phyloP scores from a whole-genome alignment of 1,284 basidiomycete species.

The Vanrija pseudolonga region DNA sequence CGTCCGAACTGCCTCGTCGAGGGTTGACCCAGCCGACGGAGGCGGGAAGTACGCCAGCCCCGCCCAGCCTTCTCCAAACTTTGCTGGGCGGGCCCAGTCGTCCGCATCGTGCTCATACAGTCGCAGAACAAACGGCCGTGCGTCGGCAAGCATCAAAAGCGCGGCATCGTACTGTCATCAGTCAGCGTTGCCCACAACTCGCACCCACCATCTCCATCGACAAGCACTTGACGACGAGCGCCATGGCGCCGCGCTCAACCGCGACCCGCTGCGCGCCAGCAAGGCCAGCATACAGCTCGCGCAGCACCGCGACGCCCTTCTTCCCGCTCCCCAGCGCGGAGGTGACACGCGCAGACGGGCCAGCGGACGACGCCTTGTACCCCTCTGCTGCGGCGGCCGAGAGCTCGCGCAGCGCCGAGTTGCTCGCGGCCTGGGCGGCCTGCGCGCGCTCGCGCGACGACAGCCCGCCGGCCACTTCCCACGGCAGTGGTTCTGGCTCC shows the following conservation, averaged over 20 bases:
- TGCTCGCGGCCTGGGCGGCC: constrained; percentile 10
- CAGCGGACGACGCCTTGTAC: constrained; percentile 1
- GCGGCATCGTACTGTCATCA: constrained; percentile 20
- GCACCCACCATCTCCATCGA: constrained; percentile 31
- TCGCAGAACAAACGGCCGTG: constrained; percentile 16
- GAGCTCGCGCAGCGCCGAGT: constrained; percentile 1
- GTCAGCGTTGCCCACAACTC: background rate
- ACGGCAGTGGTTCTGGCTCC: background rate
- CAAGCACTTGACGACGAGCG: constrained; percentile 19
- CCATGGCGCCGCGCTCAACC: constrained; percentile 27
- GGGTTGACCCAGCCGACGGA: constrained; percentile 1
- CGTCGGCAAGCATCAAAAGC: constrained; percentile 17
- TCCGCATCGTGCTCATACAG: constrained; percentile 18
- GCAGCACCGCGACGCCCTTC: constrained; percentile 20
- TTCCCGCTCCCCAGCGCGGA: constrained; percentile 5
- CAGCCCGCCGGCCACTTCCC: constrained; percentile 1
- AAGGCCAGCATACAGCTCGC: constrained; percentile 18
- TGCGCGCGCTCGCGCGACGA: constrained; percentile 9
- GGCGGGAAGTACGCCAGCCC: background rate
- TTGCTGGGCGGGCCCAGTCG: background rate
- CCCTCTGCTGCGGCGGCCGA: constrained; percentile 3
- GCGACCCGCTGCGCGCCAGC: constrained; percentile 20
- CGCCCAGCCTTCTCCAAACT: background rate
- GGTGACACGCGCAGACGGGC: background rate
- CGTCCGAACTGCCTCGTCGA: constrained; percentile 9